A percentile compares a stretch with the other conserved stretches of the same genome.
phyloP scores from a whole-genome alignment of 2,329 filamentous ascomycete species.

The Chaetomium strumarium region DNA sequence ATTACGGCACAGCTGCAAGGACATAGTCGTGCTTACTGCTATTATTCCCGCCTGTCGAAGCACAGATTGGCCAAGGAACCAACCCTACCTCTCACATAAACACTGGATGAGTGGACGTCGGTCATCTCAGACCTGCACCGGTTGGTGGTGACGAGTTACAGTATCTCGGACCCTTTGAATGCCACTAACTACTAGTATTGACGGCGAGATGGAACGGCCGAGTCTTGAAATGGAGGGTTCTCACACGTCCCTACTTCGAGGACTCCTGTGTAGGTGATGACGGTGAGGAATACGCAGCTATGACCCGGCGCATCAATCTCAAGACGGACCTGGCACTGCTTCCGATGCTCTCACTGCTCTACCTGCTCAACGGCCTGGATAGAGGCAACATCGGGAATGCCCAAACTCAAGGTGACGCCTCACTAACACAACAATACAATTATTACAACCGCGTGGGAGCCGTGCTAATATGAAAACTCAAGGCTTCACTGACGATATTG shows the following conservation, averaged over 20 bases:
- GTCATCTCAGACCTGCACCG: too few species aligned
- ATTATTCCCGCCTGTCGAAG: too few species aligned
- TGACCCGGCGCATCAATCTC: conserved; percentile 27
- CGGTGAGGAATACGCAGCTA: not conserved
- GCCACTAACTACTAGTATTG: too few species aligned
- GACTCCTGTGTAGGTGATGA: not conserved
- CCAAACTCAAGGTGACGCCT: conserved; percentile 31
- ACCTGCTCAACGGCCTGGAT: conserved; percentile 38
- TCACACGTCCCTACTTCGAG: not conserved
- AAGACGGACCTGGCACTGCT: conserved; percentile 33
- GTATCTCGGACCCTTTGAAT: too few species aligned
- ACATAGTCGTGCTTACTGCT: too few species aligned
- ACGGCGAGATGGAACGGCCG: not conserved
- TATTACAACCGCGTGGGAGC: not conserved
- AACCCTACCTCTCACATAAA: too few species aligned
- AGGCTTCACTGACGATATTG: conserved; percentile 49
- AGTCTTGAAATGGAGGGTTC: conserved; percentile 1
- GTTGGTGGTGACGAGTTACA: too few species aligned
- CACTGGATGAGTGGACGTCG: too few species aligned
- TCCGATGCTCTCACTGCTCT: conserved; percentile 37
- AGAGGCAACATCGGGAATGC: conserved; percentile 38
- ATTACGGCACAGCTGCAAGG: not conserved
- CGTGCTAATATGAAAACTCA: not conserved
- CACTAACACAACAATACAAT: not conserved
- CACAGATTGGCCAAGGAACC: too few species aligned